A percentile compares a stretch with the other conserved stretches of the same genome.
Conservation (phyloP, 1,139 yeast genomes). For the Protomyces macrosporus region DNA sequence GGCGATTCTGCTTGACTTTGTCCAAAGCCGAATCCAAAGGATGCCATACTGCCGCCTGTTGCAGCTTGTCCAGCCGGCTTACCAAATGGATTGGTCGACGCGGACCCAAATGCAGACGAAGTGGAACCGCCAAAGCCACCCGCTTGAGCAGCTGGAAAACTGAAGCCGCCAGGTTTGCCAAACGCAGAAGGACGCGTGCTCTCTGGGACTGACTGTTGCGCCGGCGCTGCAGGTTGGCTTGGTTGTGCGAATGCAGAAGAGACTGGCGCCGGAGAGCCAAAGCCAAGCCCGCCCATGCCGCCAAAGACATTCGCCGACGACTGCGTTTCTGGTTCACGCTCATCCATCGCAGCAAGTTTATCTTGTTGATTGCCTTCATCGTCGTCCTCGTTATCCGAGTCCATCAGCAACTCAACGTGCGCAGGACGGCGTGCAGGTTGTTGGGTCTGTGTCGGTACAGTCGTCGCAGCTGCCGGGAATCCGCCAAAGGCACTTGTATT, state of each 20-base stretch:
- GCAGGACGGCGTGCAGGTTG: not conserved
- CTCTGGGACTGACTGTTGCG: not conserved
- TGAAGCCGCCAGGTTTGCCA: not conserved
- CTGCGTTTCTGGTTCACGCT: not conserved
- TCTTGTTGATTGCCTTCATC: slow-evolving; percentile 10
- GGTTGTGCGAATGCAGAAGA: not conserved
- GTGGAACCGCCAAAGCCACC: not conserved
- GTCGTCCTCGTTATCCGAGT: slow-evolving; percentile 1
- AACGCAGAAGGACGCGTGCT: not conserved
- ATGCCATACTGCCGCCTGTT: not conserved
- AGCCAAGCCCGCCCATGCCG: not conserved
- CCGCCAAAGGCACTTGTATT: not conserved
- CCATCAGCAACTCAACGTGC: not conserved
- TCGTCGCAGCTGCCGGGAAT: not conserved
- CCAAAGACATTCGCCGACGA: not conserved
- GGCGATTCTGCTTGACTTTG: too few species aligned
- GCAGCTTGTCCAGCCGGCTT: too few species aligned
- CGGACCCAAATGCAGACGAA: not conserved
- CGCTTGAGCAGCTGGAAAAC: not conserved
- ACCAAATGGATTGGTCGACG: not conserved
- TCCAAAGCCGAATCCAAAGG: not conserved
- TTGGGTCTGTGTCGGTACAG: not conserved
- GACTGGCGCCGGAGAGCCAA: not conserved
- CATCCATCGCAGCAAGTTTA: slow-evolving; percentile 8
- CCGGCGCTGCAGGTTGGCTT: not conserved